A percentile compares a stretch with the other conserved stretches of the same genome.
Conservation (phyloP, 306 rosid species). For the Prunus mira region DNA sequence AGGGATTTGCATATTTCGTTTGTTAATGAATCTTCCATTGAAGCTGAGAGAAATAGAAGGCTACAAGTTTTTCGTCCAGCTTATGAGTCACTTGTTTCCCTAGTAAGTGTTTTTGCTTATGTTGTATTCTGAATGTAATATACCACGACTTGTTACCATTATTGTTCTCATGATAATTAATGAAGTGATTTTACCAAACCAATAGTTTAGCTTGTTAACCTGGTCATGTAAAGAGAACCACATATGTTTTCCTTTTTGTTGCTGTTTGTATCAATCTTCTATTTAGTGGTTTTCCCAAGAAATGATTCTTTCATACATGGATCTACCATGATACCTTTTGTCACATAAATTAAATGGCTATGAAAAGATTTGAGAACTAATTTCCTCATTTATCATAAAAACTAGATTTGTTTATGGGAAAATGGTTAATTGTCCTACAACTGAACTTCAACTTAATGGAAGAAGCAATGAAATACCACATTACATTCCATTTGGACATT, state of each 20-base stretch:
- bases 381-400: background rate
- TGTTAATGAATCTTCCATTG: constrained; percentile 66
- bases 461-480: constrained; percentile 12
- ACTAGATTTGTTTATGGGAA: background rate
- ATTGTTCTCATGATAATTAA: background rate
- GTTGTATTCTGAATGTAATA: constrained; percentile 9
- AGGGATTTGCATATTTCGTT: constrained; percentile 75
- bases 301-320: background rate
- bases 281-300: background rate
- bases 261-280: background rate
- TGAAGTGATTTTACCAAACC: background rate
- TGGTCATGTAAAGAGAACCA: constrained; percentile 8
- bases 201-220: background rate
- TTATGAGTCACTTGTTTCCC: constrained; percentile 89
- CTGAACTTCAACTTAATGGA: constrained; percentile 12
- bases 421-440: background rate
- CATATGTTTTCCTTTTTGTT: background rate
- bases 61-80: constrained; percentile 79
- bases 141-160: background rate
- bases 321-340: background rate
- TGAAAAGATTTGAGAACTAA: background rate
- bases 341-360: background rate
- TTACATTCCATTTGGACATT: constrained; percentile 5
- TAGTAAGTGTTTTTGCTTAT: constrained; percentile 57
- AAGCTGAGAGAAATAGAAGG: constrained; percentile 90